Evolutionary conservation across 495 filamentous ascomycete species (phyloP).

Genomic region (Xylona heveae): DNA sequence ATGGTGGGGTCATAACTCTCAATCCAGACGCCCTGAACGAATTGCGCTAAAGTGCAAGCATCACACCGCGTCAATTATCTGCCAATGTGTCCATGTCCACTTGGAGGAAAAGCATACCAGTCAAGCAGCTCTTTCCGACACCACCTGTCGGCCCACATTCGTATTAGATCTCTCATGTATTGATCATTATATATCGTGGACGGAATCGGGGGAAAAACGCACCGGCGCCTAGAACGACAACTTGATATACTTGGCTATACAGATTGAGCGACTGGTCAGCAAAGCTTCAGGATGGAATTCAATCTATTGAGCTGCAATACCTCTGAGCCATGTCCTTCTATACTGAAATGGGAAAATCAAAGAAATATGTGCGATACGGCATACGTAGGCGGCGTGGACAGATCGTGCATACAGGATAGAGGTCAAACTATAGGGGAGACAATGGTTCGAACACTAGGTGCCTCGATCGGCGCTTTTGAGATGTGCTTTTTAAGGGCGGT

Average conservation of each 20-base stretch:
- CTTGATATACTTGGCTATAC: constrained; percentile 67
- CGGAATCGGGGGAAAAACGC: constrained; percentile 12
- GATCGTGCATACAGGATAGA: no score
- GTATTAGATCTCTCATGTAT: constrained; percentile 2
- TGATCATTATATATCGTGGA: neutral
- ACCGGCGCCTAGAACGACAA: constrained; percentile 82
- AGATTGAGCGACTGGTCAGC: neutral
- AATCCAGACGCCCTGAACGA: constrained; percentile 98
- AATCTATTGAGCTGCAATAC: neutral
- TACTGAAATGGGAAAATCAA: no score
- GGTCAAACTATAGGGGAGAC: no score
- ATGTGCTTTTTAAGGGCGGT: no score
- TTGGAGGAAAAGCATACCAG: constrained; percentile 38
- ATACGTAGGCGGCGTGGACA: no score
- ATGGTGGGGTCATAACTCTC: constrained; percentile 98
- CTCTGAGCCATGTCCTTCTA: constrained; percentile 15
- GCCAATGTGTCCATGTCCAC: constrained; percentile 7
- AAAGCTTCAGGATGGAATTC: neutral
- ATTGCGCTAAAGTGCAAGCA: constrained; percentile 60
- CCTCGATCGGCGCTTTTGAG: no score
- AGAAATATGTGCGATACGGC: no score
- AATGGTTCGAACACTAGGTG: no score
- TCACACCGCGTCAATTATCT: neutral
- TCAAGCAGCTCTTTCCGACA: constrained; percentile 94
- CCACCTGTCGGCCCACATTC: constrained; percentile 39